Percentiles rank a stretch among this genome's conserved stretches.
Evolutionary conservation across 2,329 filamentous ascomycete genomes (phyloP).

Genomic region (Ophiostoma himal-ulmi): DNA sequence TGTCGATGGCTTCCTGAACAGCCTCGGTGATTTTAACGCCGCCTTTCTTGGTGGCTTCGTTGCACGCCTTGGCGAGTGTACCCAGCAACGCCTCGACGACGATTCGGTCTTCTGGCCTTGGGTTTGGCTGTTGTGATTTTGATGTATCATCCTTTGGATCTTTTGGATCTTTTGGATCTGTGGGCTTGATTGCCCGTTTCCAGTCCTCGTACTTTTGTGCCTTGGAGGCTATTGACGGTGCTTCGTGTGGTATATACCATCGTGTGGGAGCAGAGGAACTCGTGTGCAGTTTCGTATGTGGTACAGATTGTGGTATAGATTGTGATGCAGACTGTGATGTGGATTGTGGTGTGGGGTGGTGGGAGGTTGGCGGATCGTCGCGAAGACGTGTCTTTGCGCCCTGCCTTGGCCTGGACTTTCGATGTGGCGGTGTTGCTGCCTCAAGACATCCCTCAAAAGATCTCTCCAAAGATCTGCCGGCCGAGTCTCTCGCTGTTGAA

Average conservation of each 20-base stretch:
- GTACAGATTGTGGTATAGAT: not conserved
- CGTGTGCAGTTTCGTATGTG: not conserved
- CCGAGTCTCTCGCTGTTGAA: not conserved
- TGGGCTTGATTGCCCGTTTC: not conserved
- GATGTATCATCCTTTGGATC: not conserved
- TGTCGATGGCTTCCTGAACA: not conserved
- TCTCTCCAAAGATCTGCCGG: not conserved
- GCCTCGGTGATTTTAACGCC: not conserved
- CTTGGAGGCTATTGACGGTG: not conserved
- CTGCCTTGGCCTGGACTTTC: not conserved
- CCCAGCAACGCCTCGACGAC: not conserved
- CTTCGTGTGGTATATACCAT: not conserved
- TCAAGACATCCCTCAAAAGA: not conserved
- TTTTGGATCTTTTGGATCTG: not conserved
- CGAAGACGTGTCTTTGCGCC: not conserved
- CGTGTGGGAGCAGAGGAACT: not conserved
- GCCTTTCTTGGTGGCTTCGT: constrained; percentile 37
- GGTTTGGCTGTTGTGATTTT: not conserved
- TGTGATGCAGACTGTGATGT: not conserved
- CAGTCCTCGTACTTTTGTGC: constrained; percentile 2
- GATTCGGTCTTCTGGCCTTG: not conserved
- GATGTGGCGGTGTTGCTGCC: not conserved
- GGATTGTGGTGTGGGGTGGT: not conserved
- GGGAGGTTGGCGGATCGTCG: not conserved
- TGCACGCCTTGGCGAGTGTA: not conserved